Evolutionary conservation across 345 rosid species (phyloP).

Genomic region (Lepidium didymum): DNA sequence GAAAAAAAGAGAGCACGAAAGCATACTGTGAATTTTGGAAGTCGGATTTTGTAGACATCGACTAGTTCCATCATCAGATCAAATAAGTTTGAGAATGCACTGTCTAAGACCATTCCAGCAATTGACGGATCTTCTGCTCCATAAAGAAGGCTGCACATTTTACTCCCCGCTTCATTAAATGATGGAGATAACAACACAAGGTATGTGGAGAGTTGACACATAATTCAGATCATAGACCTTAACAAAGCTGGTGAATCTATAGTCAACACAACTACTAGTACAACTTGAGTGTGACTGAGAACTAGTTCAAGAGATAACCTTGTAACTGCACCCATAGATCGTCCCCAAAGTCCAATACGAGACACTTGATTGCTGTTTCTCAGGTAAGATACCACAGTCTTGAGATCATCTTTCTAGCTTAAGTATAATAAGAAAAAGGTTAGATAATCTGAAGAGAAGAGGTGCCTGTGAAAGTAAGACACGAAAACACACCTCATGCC

Average conservation of each 20-base stretch:
- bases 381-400: constrained; percentile 74
- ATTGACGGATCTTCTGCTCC: constrained; percentile 97
- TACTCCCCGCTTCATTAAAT: neutral
- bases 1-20: neutral
- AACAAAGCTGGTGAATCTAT: neutral
- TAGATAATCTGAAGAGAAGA: constrained; percentile 13
- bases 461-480: neutral
- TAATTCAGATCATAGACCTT: constrained; percentile 8
- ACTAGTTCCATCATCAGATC: constrained; percentile 98
- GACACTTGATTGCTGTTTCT: constrained; percentile 69
- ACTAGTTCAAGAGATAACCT: constrained; percentile 43
- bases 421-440: constrained; percentile 9
- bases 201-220: constrained; percentile 2
- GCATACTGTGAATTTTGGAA: constrained; percentile 87
- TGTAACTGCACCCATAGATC: constrained; percentile 99
- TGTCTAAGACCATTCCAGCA: constrained; percentile 97
- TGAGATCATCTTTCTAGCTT: constrained; percentile 84
- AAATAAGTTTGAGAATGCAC: constrained; percentile 93
- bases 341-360: constrained; percentile 94
- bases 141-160: constrained; percentile 71
- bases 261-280: constrained; percentile 2
- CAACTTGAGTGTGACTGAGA: neutral
- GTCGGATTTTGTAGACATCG: constrained; percentile 82
- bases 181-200: constrained; percentile 1
- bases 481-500: constrained; percentile 73